Evolutionary conservation across 768 basidiomycete genomes (phyloP).

Genomic region (Filobasidium floriforme): DNA sequence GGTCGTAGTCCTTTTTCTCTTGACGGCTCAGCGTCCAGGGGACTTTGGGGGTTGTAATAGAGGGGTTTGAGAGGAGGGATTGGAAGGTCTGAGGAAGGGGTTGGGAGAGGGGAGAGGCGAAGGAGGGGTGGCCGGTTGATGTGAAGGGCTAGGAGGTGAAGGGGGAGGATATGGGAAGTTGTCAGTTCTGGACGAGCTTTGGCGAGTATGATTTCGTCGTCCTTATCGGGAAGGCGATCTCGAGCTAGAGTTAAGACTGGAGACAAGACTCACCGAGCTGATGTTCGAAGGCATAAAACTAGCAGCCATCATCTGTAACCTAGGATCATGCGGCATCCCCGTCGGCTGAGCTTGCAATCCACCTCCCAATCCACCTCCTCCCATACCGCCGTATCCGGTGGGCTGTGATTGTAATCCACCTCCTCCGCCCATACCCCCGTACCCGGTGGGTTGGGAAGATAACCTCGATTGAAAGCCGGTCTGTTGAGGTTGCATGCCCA

Average conservation of each 20-base stretch:
- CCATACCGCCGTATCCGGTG: slow-evolving; percentile 50
- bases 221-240: too few relatives aligned
- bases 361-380: slow-evolving; percentile 27
- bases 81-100: slow-evolving; percentile 75
- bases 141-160: slow-evolving; percentile 32
- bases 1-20: slow-evolving; percentile 94
- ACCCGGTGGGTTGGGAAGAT: slow-evolving; percentile 54
- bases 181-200: not conserved
- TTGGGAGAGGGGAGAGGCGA: slow-evolving; percentile 52
- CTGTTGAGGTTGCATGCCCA: slow-evolving; percentile 17
- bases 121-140: slow-evolving; percentile 53
- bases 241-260: too few relatives aligned
- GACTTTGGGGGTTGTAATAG: slow-evolving; percentile 60
- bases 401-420: slow-evolving; percentile 47
- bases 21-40: slow-evolving; percentile 64
- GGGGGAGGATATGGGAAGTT: not conserved
- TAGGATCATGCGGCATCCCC: slow-evolving; percentile 53
- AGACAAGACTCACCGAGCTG: slow-evolving; percentile 17
- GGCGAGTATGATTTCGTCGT: not conserved
- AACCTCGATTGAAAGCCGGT: slow-evolving; percentile 13
- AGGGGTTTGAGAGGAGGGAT: slow-evolving; percentile 69
- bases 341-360: slow-evolving; percentile 38
- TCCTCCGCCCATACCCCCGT: slow-evolving; percentile 36
- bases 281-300: slow-evolving; percentile 71
- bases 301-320: slow-evolving; percentile 78